Evolutionary conservation across 345 rosid species (phyloP), one percentile per base, ranked within the genome.

Genomic region (Hibiscus tridactylites): DNA sequence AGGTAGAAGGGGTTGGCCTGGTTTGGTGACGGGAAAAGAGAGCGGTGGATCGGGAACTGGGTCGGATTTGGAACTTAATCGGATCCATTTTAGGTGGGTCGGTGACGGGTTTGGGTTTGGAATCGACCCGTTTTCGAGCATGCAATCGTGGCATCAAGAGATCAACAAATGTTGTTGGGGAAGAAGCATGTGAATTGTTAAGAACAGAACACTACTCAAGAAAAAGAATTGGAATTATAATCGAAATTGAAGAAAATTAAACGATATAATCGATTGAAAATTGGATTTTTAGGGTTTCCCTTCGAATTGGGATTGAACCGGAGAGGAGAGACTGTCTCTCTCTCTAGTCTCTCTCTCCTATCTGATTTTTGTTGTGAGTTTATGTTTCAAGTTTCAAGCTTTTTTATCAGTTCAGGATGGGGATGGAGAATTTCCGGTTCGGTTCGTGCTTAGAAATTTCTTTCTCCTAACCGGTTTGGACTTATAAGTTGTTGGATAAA

Each of bases 121-220:
- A 75, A 44, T 73, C 17, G 75, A 78, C 74, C 84, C 84, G 88
- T 65, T 78, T 77, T 70, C 88, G 86, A 80, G 85, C 90, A 85
- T 85, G 80, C 83, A 82, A 68, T 69, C 91, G 89, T 83, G 86
- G 97, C 97, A 94, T 94, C 95, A 88, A 91, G 35, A 75, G 72
- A 74, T 72, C 50, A 65, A 57, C 61, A 57, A 50, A 35, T 42
- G 54, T 26, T 46, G 74, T 39, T 35, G 69, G 5, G n/a, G 21
- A 53, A 9, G 61, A 17, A 28, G 63, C 60, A 46, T 4, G 49
- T 49, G 79, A 73, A 42, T 0, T 66, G n/a, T 31, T 72, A 61
- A 13, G n/a, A 13, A 28, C 33, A 37, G 24, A 44, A 28, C 33
- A 37, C 13, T 3, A 9, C 31, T 21, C 4, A 71, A 10, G 15